phyloP scores from a whole-genome alignment of 2,329 filamentous ascomycete genomes.

The Diaporthe vexans region DNA sequence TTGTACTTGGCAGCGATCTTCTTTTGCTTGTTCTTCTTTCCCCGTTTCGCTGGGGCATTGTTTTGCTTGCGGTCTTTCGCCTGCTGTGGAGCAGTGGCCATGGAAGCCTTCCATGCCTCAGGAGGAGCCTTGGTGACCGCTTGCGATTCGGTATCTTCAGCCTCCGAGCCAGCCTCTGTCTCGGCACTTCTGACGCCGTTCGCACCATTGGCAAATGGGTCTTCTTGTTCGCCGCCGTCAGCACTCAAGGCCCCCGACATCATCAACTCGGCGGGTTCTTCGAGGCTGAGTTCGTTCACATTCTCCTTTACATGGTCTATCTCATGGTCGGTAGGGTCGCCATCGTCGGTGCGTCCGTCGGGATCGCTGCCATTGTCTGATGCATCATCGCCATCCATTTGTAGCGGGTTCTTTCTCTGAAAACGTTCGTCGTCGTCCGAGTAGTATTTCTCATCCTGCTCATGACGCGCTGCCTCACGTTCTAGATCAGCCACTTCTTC shows the following conservation, averaged over 20 bases:
- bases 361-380: slow-evolving; percentile 47
- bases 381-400: slow-evolving; percentile 46
- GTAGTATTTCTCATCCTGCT: slow-evolving; percentile 51
- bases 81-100: slow-evolving; percentile 44
- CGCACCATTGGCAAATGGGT: background rate
- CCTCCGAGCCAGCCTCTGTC: background rate
- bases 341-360: slow-evolving; percentile 41
- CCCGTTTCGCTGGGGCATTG: slow-evolving; percentile 72
- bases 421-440: slow-evolving; percentile 43
- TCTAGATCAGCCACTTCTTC: slow-evolving; percentile 48
- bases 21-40: slow-evolving; percentile 86
- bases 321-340: slow-evolving; percentile 31
- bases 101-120: slow-evolving; percentile 47
- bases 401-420: slow-evolving; percentile 53
- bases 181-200: background rate
- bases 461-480: slow-evolving; percentile 45
- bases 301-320: slow-evolving; percentile 40
- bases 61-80: slow-evolving; percentile 54
- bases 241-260: slow-evolving; percentile 38
- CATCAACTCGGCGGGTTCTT: slow-evolving; percentile 33
- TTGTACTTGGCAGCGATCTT: slow-evolving; percentile 92
- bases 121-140: slow-evolving; percentile 42
- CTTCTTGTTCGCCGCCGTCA: slow-evolving; percentile 27
- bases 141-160: slow-evolving; percentile 52
- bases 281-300: slow-evolving; percentile 41